Evolutionary conservation across 805 yeast species (phyloP).

Genomic region (Pichia gijzeniarum): DNA sequence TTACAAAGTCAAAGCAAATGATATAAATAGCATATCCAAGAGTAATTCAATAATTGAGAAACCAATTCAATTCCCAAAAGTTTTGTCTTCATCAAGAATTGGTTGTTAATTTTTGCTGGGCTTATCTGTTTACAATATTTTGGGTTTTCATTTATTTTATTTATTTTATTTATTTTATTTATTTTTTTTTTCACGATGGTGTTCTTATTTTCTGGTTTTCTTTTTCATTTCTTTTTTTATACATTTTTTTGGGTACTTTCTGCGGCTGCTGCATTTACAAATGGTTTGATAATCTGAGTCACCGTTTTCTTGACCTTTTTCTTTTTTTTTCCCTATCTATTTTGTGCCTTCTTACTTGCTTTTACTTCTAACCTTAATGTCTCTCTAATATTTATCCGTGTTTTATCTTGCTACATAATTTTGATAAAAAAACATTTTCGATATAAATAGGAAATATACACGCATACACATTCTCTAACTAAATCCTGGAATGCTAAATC

Average conservation of each 20-base stretch:
- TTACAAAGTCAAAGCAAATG: neutral
- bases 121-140: no score
- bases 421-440: no score
- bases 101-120: neutral
- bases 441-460: neutral
- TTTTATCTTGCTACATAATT: neutral
- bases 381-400: no score
- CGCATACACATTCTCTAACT: neutral
- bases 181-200: neutral
- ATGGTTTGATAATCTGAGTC: no score
- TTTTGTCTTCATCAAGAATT: conserved; percentile 14
- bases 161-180: neutral
- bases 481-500: conserved; percentile 13
- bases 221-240: neutral
- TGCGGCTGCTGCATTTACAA: no score
- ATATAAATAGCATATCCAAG: neutral
- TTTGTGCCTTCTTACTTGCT: no score
- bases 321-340: no score
- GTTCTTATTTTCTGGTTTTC: neutral
- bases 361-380: no score
- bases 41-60: neutral
- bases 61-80: conserved; percentile 8
- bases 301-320: no score
- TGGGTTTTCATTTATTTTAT: no score
- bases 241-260: no score